Evolutionary conservation across 345 rosid species (phyloP), one percentile per base, ranked within the genome.

Genomic region (Syzygium jambos): DNA sequence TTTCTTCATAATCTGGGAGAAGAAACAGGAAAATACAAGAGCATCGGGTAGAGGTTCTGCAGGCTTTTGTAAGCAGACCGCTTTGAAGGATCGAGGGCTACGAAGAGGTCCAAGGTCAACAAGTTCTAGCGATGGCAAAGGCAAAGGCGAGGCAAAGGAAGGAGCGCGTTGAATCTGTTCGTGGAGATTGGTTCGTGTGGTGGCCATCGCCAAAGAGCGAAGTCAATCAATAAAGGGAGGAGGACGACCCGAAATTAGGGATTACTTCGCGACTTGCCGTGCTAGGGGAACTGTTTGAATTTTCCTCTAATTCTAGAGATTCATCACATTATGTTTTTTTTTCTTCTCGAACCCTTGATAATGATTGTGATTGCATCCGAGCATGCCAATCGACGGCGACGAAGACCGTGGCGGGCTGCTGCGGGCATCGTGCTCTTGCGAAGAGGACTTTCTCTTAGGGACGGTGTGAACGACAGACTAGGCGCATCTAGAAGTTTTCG

Each of bases 351-450:
- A 4, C 4, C n/a, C 13, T 13, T 4, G 17, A 52, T 52, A 4
- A 14, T 4, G 54, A 43, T 43, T 43, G 46, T 43, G 46, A 43
- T 43, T 12, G 30, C 68, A 7, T 59, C 27, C 5, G 68, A 59
- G 30, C 6, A 27, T 1, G 9, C 27, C 68, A 12, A 27, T 59
- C 7, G 17, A 12, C 8, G 34, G 27, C 34, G 46, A 43, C 4
- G 3, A 59, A 59, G 30, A 29, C 68, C 16, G 16, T 27, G 5
- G 34, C 65, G 4, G 73, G 30, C 34, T 2, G 22, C 1, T 2
- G 5, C 2, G 0, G 49, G 49, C 82, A 73, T 38, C 25, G 14
- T 38, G 80, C 25, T 0, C 14, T 34, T 38, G 14, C 10, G 5
- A 34, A 41, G 21, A 73, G 14, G 25, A 17, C 46, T 5, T 0